A percentile compares a stretch with the other conserved stretches of the same genome.
These are phyloP conservation scores for Lactifluus subvellereus DNA, from an alignment of 768 basidiomycete species.

Conservation along the genomic window DNA sequence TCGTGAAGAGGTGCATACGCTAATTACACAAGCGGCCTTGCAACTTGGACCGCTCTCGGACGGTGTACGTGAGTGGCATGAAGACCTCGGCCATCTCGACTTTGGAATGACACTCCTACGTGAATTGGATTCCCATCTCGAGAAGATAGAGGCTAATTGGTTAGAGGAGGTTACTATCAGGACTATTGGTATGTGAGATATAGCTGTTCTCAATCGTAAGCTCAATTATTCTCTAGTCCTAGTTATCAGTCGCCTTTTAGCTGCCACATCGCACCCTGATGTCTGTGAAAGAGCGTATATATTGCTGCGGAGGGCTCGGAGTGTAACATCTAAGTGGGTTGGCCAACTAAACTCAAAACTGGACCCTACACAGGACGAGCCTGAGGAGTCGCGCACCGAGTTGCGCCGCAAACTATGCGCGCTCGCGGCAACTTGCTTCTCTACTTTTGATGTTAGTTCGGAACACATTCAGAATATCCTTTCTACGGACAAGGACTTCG, in stretches of 20 bases:
- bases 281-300: neutral
- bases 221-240: neutral
- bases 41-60: no score
- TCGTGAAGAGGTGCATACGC: conserved; percentile 38
- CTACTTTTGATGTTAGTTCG: no score
- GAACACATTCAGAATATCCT: no score
- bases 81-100: conserved; percentile 24
- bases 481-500: no score
- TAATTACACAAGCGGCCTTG: no score
- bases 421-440: no score
- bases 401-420: no score
- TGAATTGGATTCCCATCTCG: conserved; percentile 35
- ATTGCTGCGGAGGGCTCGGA: neutral
- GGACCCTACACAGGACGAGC: neutral
- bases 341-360: neutral
- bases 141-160: conserved; percentile 25
- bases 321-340: conserved; percentile 5
- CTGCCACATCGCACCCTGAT: neutral
- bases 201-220: no score
- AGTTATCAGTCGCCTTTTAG: conserved; percentile 6
- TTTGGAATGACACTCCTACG: conserved; percentile 37
- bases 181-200: neutral
- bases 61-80: no score
- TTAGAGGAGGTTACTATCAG: no score
- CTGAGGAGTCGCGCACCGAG: neutral